A percentile compares a stretch with the other conserved stretches of the same genome.
Conservation (phyloP, 176 grass and related monocot species). For the Cymbopogon citratus region DNA sequence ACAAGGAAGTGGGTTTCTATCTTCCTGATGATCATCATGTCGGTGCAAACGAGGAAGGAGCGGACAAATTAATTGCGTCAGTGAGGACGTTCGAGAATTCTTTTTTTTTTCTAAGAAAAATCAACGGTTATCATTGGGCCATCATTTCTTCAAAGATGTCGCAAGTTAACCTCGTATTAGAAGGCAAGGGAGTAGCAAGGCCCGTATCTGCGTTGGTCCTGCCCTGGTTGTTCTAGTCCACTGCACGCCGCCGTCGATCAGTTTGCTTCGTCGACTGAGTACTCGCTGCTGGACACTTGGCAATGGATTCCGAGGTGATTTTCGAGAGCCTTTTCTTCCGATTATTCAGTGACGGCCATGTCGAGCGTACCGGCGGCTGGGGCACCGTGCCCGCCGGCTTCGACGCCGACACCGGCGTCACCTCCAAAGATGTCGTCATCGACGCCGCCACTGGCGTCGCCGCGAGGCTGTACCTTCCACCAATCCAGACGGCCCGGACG, state of each 20-base stretch:
- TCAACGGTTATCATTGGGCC: too few species aligned
- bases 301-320: conserved; percentile 33
- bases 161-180: too few species aligned
- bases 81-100: too few species aligned
- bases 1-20: too few species aligned
- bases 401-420: conserved; percentile 34
- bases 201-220: too few species aligned
- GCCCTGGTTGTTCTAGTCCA: too few species aligned
- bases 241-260: neutral
- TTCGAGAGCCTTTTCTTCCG: neutral
- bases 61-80: too few species aligned
- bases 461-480: conserved; percentile 29
- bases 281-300: neutral
- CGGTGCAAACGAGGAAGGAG: too few species aligned
- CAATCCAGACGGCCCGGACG: neutral
- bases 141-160: too few species aligned
- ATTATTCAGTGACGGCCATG: conserved; percentile 24
- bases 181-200: too few species aligned
- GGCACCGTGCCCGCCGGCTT: conserved; percentile 21
- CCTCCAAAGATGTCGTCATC: conserved; percentile 37
- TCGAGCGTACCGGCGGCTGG: neutral
- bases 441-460: conserved; percentile 25
- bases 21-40: too few species aligned
- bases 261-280: neutral
- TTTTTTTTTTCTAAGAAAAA: too few species aligned